phyloP scores from a whole-genome alignment of 164 flowering plant genomes.

The Chimonanthus praecox region DNA sequence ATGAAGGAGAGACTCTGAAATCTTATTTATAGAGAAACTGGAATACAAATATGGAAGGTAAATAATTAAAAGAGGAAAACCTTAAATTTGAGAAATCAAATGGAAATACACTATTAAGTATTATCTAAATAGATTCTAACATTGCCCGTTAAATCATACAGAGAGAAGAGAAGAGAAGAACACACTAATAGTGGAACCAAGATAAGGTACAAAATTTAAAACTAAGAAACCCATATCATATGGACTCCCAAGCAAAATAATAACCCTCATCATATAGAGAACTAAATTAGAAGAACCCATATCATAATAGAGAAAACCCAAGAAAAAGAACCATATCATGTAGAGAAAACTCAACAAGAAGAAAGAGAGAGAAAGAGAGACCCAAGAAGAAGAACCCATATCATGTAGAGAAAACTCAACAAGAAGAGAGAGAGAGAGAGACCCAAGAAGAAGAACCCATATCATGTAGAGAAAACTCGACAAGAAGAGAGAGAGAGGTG shows the following conservation, averaged over 20 bases:
- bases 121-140: too few relatives aligned
- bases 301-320: background rate
- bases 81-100: too few relatives aligned
- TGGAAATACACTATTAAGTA: too few relatives aligned
- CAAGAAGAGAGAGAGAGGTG: background rate
- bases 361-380: background rate
- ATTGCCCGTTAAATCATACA: too few relatives aligned
- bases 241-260: background rate
- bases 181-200: too few relatives aligned
- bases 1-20: too few relatives aligned
- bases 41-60: too few relatives aligned
- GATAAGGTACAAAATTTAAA: too few relatives aligned
- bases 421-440: background rate
- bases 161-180: too few relatives aligned
- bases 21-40: too few relatives aligned
- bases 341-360: background rate
- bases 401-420: background rate
- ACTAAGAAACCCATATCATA: too few relatives aligned
- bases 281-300: constrained; percentile 1
- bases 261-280: background rate
- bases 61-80: too few relatives aligned
- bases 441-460: background rate
- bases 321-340: background rate
- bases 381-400: background rate
- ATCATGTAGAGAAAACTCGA: background rate